phyloP scores from a whole-genome alignment of 23 red algal species.

The Gracilaria vermiculophylla region DNA sequence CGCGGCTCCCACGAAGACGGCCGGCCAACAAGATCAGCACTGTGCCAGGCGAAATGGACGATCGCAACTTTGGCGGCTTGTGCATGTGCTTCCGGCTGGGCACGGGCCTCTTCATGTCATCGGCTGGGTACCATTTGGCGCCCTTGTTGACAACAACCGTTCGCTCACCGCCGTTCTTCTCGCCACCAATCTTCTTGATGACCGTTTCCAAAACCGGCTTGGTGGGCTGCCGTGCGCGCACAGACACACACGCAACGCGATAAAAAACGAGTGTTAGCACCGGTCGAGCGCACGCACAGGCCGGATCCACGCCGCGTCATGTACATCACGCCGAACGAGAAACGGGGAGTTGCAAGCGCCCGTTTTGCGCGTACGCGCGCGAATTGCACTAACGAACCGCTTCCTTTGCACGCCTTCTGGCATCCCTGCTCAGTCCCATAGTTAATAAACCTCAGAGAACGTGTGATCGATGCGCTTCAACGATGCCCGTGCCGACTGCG shows the following conservation, averaged over 20 bases:
- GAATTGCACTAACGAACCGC: conserved; percentile 34
- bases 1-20: conserved; percentile 74
- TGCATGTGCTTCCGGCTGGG: conserved; percentile 77
- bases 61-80: conserved; percentile 80
- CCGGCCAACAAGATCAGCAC: conserved; percentile 87
- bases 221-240: not conserved
- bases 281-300: not conserved
- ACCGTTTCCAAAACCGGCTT: conserved; percentile 41
- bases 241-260: not conserved
- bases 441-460: too few relatives aligned
- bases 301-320: not conserved
- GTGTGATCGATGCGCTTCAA: too few relatives aligned
- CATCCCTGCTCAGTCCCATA: conserved; percentile 57
- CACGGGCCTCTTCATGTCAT: conserved; percentile 77
- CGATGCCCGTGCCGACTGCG: too few relatives aligned
- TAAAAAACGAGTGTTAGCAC: not conserved
- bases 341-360: not conserved
- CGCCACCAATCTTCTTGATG: conserved; percentile 67
- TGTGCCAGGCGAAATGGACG: conserved; percentile 84
- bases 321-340: not conserved
- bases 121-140: conserved; percentile 67
- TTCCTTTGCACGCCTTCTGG: conserved; percentile 63
- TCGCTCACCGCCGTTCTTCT: conserved; percentile 69
- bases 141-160: conserved; percentile 44
- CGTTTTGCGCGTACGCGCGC: not conserved